These are phyloP conservation scores for Mariannaea elegans DNA, from an alignment of 2,329 filamentous ascomycete genomes.

Conservation along the genomic window DNA sequence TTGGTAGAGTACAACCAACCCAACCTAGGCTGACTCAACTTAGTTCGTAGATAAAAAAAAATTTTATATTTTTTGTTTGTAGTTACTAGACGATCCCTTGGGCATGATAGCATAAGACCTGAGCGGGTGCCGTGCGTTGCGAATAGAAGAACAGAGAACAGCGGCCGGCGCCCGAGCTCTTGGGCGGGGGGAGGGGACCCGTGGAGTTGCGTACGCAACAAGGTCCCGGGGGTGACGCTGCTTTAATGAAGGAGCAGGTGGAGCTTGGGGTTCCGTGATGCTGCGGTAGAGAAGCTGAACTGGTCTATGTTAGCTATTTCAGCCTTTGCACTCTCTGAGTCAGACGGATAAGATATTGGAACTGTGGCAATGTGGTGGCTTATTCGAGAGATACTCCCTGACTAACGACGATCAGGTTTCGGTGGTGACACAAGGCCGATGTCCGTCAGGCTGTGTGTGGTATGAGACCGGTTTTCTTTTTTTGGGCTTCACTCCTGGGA, in stretches of 20 bases:
- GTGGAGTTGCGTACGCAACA: not conserved
- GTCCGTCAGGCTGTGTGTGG: not conserved
- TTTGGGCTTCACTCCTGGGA: not conserved
- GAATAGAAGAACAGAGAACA: not conserved
- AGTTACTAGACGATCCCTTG: no score
- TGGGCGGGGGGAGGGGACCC: not conserved
- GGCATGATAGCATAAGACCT: not conserved
- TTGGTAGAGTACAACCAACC: not conserved
- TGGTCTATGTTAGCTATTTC: not conserved
- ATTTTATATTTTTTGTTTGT: no score
- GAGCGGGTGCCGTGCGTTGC: not conserved
- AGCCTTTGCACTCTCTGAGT: not conserved
- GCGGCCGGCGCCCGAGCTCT: not conserved
- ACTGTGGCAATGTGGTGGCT: no score
- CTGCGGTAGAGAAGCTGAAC: not conserved
- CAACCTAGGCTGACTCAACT: no score
- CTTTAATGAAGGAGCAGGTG: not conserved
- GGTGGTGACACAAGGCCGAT: not conserved
- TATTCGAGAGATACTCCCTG: no score
- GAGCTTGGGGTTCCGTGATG: no score
- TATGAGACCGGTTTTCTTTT: not conserved
- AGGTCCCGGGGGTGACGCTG: not conserved
- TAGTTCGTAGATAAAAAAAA: no score
- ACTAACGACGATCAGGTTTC: not conserved
- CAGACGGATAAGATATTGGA: not conserved